Percentiles rank a stretch among this genome's conserved stretches.
These are phyloP conservation scores for Podila minutissima DNA, from an alignment of 192 early-diverging fungal species.

Conservation along the genomic window DNA sequence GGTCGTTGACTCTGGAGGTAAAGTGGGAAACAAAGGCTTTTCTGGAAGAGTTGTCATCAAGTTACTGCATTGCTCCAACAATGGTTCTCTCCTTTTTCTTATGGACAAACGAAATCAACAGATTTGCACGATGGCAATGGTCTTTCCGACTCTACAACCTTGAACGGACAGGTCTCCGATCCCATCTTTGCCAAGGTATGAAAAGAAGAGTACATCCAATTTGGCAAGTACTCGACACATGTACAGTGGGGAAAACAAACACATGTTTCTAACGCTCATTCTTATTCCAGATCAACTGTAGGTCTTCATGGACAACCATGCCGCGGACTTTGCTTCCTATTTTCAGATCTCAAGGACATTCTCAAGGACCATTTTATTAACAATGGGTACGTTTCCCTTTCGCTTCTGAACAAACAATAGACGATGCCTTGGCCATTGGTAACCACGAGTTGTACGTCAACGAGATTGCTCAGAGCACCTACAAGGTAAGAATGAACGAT, in stretches of 20 bases:
- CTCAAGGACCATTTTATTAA: no score
- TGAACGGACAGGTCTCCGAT: constrained; percentile 42
- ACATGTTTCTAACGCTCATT: not conserved
- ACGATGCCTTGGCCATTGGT: constrained; percentile 38
- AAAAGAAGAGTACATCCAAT: not conserved
- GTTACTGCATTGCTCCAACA: not conserved
- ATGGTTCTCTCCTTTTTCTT: not conserved
- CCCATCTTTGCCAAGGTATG: constrained; percentile 50
- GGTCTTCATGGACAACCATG: not conserved
- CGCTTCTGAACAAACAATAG: not conserved
- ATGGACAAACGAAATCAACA: not conserved
- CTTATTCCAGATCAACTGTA: constrained; percentile 18
- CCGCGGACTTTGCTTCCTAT: no score
- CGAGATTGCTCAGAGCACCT: constrained; percentile 34
- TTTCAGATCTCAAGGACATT: no score
- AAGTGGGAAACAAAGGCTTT: constrained; percentile 4
- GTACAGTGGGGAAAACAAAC: no score
- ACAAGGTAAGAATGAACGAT: not conserved
- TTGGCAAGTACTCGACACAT: not conserved
- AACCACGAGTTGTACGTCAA: constrained; percentile 41
- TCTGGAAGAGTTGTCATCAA: no score
- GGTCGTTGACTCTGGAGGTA: constrained; percentile 63
- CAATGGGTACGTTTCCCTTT: no score
- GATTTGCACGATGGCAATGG: constrained; percentile 54
- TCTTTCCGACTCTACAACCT: constrained; percentile 44